Base-by-base conservation (phyloP, 331 rosid genomes). In the Rosa hybrid region DNA sequence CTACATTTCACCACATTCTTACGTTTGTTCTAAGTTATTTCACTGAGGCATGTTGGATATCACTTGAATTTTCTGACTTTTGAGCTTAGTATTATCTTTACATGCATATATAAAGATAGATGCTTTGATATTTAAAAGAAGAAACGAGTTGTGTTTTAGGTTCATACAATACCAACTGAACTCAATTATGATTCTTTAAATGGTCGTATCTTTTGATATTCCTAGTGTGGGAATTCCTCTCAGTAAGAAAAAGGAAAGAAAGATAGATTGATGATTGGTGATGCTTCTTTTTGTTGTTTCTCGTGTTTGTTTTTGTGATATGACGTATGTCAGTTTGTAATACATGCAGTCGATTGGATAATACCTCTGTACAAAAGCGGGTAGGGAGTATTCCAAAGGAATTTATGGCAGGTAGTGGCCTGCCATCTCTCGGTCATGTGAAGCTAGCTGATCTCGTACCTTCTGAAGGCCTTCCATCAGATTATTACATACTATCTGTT, bases 391-490 rank as follows among this genome's bases (percentile, higher is more conserved):
- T 62, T 59, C 63, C 70, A 51, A 80, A 20, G 71, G 83, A 72
- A 86, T 88, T 92, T 91, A 93, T 96, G 97, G 98, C 96, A 89
- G 93, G 87, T 86, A 89, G 72, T 87, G 97, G 91, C 88, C 92
- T 90, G 92, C 87, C 90, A 6, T 89, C 94, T 76, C 75, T 96
- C 63, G 99, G 97, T 80, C 94, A 97, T 80, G 94, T 96, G 86
- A 93, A 93, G 89, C 89, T 96, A 78, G 18, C 90, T 30, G 99
- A 96, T 84, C 84, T 96, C 71, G 85, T 83, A 73, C 99, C 98
- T 78, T 81, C 89, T 3, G 98, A 96, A 82, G 99, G 99, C 65
- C 78, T 88, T 75, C 90, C 99, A 5, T 88, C 98, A 39, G 99
- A 96, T 86, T 84, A 93, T 8, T 96, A 91, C 71, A 96, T 86